Evolutionary conservation across 2,329 filamentous ascomycete genomes (phyloP), one percentile per base, ranked within the genome.

Genomic region (Fusarium tricinctum): DNA sequence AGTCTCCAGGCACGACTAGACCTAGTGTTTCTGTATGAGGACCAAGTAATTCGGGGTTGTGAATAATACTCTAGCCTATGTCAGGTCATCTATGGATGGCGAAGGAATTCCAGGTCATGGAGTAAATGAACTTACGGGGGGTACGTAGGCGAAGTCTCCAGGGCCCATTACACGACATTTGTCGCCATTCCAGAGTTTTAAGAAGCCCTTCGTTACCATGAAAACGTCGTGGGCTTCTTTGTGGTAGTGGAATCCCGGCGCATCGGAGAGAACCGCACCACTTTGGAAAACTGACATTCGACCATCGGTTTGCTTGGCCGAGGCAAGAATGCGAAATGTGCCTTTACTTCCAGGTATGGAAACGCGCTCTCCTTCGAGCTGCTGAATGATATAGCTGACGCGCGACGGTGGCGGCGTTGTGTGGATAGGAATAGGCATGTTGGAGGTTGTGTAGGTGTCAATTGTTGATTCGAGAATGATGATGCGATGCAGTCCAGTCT

Each of bases 171-270:
- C 82, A 20, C 85, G 77, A 57, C 84, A 86, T 67, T 85, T 80
- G 46, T 87, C 84, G n/a, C 83, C 83, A n/a, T 83, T 85, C 84
- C 84, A 88, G 8, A 88, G 75, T 66, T 87, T 88, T 64, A 88
- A 69, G 55, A 74, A 82, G 1, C 86, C 86, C 71, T 88, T 86
- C 5, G 84, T 81, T 19, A 84, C 83, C 4, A 88, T 75, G 68
- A 88, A 88, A 6, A 88, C 82, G 71, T 88, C 86, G 67, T 88
- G 86, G 0, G 86, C 83, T 50, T 87, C 81, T 32, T 81, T 79
- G 68, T 88, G 86, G 68, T 82, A 87, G 73, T 88, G 86, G 68
- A 88, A 88, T 0, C 85, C 86, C 4, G 82, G 81, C 0, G 82
- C 81, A 43, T 80, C 81, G 6, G 79, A 77, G 6, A 82, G 76